These are phyloP conservation scores for Salix koriyanagi DNA, from an alignment of 345 rosid genomes.

Conservation along the genomic window DNA sequence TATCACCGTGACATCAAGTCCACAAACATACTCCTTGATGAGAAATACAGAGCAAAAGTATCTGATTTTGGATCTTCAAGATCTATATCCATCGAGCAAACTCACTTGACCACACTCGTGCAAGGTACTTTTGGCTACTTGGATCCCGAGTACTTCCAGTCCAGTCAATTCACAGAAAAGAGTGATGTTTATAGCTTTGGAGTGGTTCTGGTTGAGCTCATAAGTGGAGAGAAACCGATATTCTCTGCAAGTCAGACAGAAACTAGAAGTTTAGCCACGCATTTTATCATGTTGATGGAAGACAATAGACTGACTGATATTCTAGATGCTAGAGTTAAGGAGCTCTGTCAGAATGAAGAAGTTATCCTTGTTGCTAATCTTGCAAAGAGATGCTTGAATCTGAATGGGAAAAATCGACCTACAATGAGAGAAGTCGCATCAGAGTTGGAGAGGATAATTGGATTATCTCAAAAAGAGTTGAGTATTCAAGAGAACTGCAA, in stretches of 20 bases:
- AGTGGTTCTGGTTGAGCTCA: constrained; percentile 17
- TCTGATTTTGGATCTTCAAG: constrained; percentile 24
- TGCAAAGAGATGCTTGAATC: constrained; percentile 8
- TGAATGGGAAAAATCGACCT: constrained; percentile 5
- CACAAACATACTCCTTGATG: constrained; percentile 24
- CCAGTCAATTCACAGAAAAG: constrained; percentile 13
- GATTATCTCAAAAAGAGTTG: background rate
- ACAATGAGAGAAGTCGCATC: constrained; percentile 11
- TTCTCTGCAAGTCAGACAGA: constrained; percentile 5
- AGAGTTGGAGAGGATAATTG: constrained; percentile 9
- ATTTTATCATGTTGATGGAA: constrained; percentile 13
- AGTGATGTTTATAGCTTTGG: constrained; percentile 28
- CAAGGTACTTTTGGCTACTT: constrained; percentile 34
- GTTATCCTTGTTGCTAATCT: background rate
- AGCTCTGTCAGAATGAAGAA: background rate
- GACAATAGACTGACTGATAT: background rate
- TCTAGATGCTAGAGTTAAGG: background rate
- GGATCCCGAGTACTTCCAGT: constrained; percentile 16
- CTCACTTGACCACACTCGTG: constrained; percentile 23
- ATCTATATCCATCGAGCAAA: constrained; percentile 7
- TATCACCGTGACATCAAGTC: constrained; percentile 20
- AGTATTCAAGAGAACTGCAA: background rate
- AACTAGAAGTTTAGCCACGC: constrained; percentile 10
- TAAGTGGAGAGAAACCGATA: constrained; percentile 20
- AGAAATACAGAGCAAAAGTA: constrained; percentile 13